phyloP scores from a whole-genome alignment of 768 basidiomycete genomes.

The Lactarius trivialis region DNA sequence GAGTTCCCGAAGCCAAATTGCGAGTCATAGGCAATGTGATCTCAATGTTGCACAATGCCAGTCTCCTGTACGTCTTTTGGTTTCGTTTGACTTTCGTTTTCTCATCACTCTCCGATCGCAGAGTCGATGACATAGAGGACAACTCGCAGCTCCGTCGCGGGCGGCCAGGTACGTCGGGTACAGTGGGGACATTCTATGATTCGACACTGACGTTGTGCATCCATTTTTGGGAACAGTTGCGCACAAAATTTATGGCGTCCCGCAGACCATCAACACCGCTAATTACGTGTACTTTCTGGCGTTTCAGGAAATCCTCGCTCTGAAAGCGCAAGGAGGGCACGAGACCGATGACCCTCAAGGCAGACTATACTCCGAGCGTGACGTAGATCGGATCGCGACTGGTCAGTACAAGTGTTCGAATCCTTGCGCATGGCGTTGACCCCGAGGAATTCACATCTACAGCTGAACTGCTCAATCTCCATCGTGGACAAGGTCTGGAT shows the following conservation, averaged over 20 bases:
- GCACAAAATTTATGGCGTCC: slow-evolving; percentile 94
- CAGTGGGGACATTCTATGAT: neutral
- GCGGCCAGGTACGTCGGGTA: slow-evolving; percentile 51
- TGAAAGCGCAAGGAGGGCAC: slow-evolving; percentile 32
- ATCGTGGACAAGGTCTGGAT: slow-evolving; percentile 93
- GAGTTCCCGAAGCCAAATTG: slow-evolving; percentile 69
- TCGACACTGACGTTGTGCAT: neutral
- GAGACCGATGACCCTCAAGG: neutral
- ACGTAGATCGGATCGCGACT: slow-evolving; percentile 69
- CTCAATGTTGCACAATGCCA: slow-evolving; percentile 91
- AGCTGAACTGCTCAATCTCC: slow-evolving; percentile 42
- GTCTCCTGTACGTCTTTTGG: slow-evolving; percentile 62
- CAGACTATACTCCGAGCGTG: slow-evolving; percentile 31
- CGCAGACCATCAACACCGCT: slow-evolving; percentile 95
- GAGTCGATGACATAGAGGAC: slow-evolving; percentile 93
- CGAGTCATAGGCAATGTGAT: slow-evolving; percentile 73
- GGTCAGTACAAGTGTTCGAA: slow-evolving; percentile 38
- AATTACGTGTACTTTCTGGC: slow-evolving; percentile 97
- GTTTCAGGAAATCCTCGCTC: slow-evolving; percentile 71
- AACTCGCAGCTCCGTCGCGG: slow-evolving; percentile 83
- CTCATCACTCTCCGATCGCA: slow-evolving; percentile 28
- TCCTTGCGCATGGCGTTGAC: neutral
- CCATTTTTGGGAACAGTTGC: slow-evolving; percentile 46
- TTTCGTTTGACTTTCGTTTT: neutral
- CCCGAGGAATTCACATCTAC: neutral